Evolutionary conservation across 2,329 filamentous ascomycete genomes (phyloP), one percentile per base, ranked within the genome.

Genomic region (Diplodia seriata): DNA sequence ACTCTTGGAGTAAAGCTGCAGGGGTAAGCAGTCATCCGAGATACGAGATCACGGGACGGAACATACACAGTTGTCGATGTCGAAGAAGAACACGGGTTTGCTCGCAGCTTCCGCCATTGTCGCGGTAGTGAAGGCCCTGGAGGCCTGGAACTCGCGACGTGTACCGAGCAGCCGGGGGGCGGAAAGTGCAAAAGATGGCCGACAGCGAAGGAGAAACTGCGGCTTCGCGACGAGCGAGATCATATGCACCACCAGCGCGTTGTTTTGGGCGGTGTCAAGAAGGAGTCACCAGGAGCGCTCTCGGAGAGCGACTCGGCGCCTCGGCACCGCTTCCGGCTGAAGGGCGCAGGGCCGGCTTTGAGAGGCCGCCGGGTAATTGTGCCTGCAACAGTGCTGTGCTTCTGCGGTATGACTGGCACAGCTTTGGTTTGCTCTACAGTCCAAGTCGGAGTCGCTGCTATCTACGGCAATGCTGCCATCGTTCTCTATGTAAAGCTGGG

Each of bases 1-100:
- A 63, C 92, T 94, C 80, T 90, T 93, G 0, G 94, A 89, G 76
- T 97, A 98, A 67, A 98, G 87, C 86, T 89, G 65, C 23, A 23
- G 5, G 14, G 53, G 50, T 59, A 11, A 59, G 29, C 36, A 50
- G n/a, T n/a, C 36, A 20, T 33, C 38, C 38, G 18, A 20, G 26
- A 57, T 36, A 29, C 26, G 20, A 67, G 47, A 20, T 67, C 64
- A 67, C 54, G 43, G 64, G 54, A 31, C n/a, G 47, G 53, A 14
- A 49, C 86, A 71, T 83, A 89, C 87, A 81, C 96, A 99, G 77
- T 99, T 99, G 84, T 99, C 95, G 76, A 99, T 98, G 77, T 99
- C 95, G 76, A 97, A 98, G 79, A 87, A 89, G 78, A 89, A 86
- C 23, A 91, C 84, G 1, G 85, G 84, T 70, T 86, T 80, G 67